A percentile compares a stretch with the other conserved stretches of the same genome.
Evolutionary conservation across 169 alveolate species (phyloP).

Genomic region (Eimeria maxima): DNA sequence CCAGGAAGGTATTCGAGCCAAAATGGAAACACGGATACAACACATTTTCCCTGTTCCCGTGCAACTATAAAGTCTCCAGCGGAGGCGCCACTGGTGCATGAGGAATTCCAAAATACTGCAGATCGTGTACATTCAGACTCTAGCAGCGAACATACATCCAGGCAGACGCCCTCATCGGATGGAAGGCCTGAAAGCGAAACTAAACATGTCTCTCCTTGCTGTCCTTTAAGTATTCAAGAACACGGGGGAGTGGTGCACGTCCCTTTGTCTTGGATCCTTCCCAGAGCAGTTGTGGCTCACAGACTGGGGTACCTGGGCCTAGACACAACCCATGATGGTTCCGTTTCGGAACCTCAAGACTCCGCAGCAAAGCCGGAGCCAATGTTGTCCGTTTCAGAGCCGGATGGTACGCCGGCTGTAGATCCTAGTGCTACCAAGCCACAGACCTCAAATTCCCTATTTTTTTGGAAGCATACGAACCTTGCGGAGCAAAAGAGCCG

Average conservation of each 20-base stretch:
- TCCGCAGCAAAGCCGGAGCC: slow-evolving; percentile 6
- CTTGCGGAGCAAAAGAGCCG: background rate
- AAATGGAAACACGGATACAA: background rate
- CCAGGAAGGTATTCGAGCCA: background rate
- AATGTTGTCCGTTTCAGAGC: background rate
- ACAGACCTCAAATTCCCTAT: background rate
- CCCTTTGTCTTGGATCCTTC: slow-evolving; percentile 79
- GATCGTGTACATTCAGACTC: background rate
- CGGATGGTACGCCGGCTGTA: background rate
- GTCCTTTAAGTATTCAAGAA: slow-evolving; percentile 14
- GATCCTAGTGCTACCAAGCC: background rate
- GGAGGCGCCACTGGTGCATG: background rate
- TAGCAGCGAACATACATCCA: background rate
- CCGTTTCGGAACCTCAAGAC: background rate
- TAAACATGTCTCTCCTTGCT: background rate
- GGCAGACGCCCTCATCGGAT: background rate
- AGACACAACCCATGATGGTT: background rate
- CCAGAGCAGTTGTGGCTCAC: slow-evolving; percentile 68
- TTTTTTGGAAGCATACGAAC: slow-evolving; percentile 31
- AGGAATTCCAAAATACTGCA: background rate
- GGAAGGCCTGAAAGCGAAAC: slow-evolving; percentile 2
- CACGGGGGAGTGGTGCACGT: slow-evolving; percentile 65
- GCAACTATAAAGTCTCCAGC: background rate
- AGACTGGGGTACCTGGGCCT: slow-evolving; percentile 31
- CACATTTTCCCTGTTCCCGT: background rate